Evolutionary conservation across 371 early-diverging fungal species (phyloP), one percentile per base, ranked within the genome.

Genomic region (Circinella minor): DNA sequence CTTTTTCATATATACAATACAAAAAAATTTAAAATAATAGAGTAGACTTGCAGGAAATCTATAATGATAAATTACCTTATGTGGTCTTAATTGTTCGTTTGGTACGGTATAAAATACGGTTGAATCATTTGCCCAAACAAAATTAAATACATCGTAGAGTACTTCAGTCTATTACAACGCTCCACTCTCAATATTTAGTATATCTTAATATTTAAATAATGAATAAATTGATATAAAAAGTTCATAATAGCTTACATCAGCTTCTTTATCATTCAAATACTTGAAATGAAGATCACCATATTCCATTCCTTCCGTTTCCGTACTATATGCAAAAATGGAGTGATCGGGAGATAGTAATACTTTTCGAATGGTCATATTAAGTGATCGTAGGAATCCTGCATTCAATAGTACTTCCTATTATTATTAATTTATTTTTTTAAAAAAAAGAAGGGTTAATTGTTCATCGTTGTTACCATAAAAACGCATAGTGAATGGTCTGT

Each of bases 101-200:
- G 93, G 80, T 13, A 88, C 86, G 14, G 94, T 95, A 69, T 93
- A 94, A 57, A 88, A 93, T 3, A 95, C 76, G 38, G 82, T 81
- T 59, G 75, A 74, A 63, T 86, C 80, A 39, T 86, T 88, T 6
- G 90, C 88, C 93, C 94, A 95, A 5, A 91, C 93, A 82, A 94
- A 94, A 72, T 93, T 93, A 77, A 93, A 93, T 1, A 93, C 90
- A 43, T 84, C 82, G 36, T 88, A 82, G n/a, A 93, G 72, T 1
- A 82, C 81, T 67, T 91, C 88, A 54, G 71, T 74, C 81, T 89
- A 73, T 18, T 27, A 2, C 4, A 7, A 46, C 20, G 15, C 2
- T 27, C 2, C 27, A 27, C 27, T 27, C 2, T 27, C 27, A 27
- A 27, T 27, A 27, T 27, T 27, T 27, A 27, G 27, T 27, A 27